Percentiles rank a stretch among this genome's conserved stretches.
Evolutionary conservation across 2,329 filamentous ascomycete genomes (phyloP).

Genomic region (Diaporthe longicolla): DNA sequence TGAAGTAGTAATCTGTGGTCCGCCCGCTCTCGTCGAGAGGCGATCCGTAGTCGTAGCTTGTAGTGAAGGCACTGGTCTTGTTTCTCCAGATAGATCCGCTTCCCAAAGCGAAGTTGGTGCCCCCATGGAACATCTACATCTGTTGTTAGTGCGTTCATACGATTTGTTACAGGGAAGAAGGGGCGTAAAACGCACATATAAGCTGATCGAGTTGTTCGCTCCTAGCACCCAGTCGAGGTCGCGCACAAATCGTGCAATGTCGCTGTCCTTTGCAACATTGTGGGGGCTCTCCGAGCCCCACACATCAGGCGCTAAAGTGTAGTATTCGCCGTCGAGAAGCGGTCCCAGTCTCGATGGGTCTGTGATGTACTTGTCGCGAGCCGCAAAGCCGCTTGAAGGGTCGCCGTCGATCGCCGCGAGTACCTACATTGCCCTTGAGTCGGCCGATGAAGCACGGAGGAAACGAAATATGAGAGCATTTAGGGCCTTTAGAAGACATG

Average conservation of each 20-base stretch:
- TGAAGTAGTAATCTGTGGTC: constrained; percentile 59
- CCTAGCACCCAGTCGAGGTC: constrained; percentile 57
- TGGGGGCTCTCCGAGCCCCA: constrained; percentile 59
- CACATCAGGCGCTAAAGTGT: constrained; percentile 59
- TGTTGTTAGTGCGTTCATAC: no score
- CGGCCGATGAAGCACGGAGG: background rate
- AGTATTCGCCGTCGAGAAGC: constrained; percentile 65
- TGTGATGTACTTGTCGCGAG: constrained; percentile 59
- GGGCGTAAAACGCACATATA: constrained; percentile 52
- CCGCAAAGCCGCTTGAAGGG: constrained; percentile 55
- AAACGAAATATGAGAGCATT: background rate
- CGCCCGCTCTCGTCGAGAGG: constrained; percentile 65
- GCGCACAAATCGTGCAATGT: constrained; percentile 47
- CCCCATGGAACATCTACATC: constrained; percentile 63
- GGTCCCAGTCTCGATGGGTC: constrained; percentile 59
- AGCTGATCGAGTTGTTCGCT: constrained; percentile 59
- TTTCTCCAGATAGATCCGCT: constrained; percentile 62
- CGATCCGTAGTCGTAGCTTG: constrained; percentile 66
- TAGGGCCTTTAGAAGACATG: background rate
- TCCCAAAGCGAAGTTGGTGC: constrained; percentile 64
- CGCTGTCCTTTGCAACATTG: constrained; percentile 50
- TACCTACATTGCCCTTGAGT: constrained; percentile 40
- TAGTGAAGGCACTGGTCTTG: constrained; percentile 57
- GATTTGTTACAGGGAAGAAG: no score
- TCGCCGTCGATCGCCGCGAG: constrained; percentile 63